Conservation (phyloP, 106 monocot genomes). For the Cymbidium sinense region DNA sequence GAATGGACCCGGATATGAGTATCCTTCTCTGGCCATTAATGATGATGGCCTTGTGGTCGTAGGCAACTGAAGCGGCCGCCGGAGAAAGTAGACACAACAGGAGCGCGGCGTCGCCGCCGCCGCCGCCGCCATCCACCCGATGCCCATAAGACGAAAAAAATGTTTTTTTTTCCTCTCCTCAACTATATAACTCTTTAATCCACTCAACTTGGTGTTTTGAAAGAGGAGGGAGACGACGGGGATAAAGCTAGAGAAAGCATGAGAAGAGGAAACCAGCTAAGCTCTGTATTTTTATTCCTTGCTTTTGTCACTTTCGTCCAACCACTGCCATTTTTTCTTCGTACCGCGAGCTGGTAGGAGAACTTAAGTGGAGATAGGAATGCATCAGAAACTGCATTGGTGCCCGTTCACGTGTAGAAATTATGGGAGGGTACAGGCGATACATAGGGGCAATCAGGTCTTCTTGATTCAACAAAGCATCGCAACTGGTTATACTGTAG, state of each 20-base stretch:
- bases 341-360: too few species aligned
- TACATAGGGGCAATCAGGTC: too few species aligned
- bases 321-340: too few species aligned
- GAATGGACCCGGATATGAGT: constrained; percentile 52
- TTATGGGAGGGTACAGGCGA: too few species aligned
- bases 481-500: too few species aligned
- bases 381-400: too few species aligned
- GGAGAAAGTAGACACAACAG: background rate
- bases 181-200: background rate
- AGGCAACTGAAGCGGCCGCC: constrained; percentile 8
- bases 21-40: constrained; percentile 45
- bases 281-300: background rate
- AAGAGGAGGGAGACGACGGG: background rate
- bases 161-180: background rate
- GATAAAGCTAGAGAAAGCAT: background rate
- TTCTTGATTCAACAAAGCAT: too few species aligned
- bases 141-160: background rate
- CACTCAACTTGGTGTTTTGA: background rate
- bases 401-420: too few species aligned
- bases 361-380: too few species aligned
- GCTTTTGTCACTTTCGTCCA: background rate
- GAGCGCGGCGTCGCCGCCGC: background rate
- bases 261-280: background rate
- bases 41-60: constrained; percentile 17
- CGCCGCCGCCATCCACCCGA: background rate